Evolutionary conservation across 345 rosid species (phyloP), one percentile per base, ranked within the genome.

Genomic region (Litchi chinensis): DNA sequence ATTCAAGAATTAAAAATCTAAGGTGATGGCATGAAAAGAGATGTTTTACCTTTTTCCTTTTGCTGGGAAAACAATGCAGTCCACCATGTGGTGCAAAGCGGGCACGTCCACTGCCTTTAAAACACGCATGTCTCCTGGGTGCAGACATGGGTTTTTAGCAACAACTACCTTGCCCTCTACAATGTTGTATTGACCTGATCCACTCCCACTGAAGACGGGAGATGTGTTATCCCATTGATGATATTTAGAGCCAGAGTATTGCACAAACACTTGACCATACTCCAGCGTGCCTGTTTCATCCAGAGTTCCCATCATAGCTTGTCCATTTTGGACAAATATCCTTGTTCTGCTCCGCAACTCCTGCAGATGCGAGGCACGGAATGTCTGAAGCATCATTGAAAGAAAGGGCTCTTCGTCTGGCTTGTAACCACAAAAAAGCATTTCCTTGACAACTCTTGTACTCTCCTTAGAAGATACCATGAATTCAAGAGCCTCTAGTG

Each of bases 221-320:
- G 79, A 68, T 64, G 26, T 11, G 24, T 62, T 73, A 37, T 41
- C 52, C 9, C n/a, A 11, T 6, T 76, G 71, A 66, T 54, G 19
- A 2, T 8, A 48, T 52, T 62, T 57, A 37, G 65, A 10, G 15
- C 82, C 80, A 46, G 90, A 87, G 56, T 26, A 71, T 26, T 85
- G 88, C 73, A 87, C 81, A 73, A 85, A 87, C 52, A 87, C 90
- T 71, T 87, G 78, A 19, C 90, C 90, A 39, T 87, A 81, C 41
- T 82, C 85, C 74, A 87, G 67, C 50, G 78, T 85, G 71, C 76
- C 18, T 0, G 87, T 85, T 70, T 87, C 90, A 73, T 87, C 90
- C 13, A 87, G 62, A 74, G 88, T 85, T 71, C 90, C 90, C 90
- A 87, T 87, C 90, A 87, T 87, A 59, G 77, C 65, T 83, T 88